These are phyloP conservation scores for Colletotrichum paranaense DNA, from an alignment of 2,329 filamentous ascomycete species.

Conservation along the genomic window DNA sequence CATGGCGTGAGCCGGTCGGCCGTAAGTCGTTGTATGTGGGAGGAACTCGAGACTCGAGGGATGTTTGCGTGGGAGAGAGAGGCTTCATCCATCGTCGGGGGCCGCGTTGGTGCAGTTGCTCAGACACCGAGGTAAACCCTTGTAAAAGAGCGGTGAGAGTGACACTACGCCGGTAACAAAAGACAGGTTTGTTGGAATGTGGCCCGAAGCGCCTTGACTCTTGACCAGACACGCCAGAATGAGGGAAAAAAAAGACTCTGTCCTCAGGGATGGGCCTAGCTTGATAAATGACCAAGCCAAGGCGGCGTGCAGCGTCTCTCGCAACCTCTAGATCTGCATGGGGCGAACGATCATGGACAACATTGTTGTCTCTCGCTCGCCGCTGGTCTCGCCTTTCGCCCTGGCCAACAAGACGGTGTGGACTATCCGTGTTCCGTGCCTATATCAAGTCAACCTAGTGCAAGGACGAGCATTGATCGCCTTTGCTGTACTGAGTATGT, in stretches of 20 bases:
- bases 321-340: not conserved
- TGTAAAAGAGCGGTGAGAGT: slow-evolving; percentile 29
- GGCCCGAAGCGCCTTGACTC: not conserved
- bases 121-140: slow-evolving; percentile 13
- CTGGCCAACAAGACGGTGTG: not conserved
- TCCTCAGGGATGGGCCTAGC: slow-evolving; percentile 31
- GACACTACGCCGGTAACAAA: not conserved
- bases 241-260: not conserved
- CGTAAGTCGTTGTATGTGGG: not conserved
- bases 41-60: not conserved
- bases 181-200: slow-evolving; percentile 7
- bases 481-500: not conserved
- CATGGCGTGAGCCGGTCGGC: not conserved
- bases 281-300: not conserved
- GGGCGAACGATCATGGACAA: not conserved
- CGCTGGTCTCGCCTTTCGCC: slow-evolving; percentile 5
- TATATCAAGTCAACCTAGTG: not conserved
- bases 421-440: too few species aligned
- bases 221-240: not conserved
- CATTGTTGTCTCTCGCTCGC: slow-evolving; percentile 13
- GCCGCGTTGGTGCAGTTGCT: not conserved
- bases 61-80: not conserved
- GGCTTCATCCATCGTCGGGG: not conserved
- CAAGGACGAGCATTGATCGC: not conserved
- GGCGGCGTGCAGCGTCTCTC: slow-evolving; percentile 9